Evolutionary conservation across 768 basidiomycete species (phyloP), one percentile per base, ranked within the genome.

Genomic region (Lactifluus subvellereus): DNA sequence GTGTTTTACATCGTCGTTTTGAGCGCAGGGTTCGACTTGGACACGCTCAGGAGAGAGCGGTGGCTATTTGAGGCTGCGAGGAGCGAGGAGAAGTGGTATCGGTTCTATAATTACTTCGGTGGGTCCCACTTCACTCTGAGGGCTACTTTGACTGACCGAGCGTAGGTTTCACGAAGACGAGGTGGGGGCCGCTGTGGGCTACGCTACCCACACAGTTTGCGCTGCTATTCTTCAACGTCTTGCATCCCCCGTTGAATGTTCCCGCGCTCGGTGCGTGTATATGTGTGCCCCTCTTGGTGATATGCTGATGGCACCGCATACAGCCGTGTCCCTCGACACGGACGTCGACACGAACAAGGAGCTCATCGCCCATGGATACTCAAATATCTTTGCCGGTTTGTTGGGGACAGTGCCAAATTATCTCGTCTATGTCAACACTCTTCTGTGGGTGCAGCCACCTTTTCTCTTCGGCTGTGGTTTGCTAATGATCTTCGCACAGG

Each of bases 191-290:
- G 0, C 77, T 99, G 37, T 87, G 88, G 85, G 75, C 82, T 1
- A 95, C 93, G 0, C 75, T 99, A 70, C 95, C 96, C 4, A 98
- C 95, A 1, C 96, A 98, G 71, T 84, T 98, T 62, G 96, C 96
- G 4, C 73, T 99, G 85, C 64, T 93, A 40, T 92, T 93, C 71
- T 92, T 93, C 75, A 92, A 91, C 68, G 80, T 93, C 57, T 71
- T 94, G 49, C 90, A 94, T 70, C 87, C 93, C 45, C 90, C 90
- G 55, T 72, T 94, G 53, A 94, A 97, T 68, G 90, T 97, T 9
- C 95, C 95, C 7, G 91, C 94, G 7, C 77, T 98, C 13, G 87
- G 93, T 84, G 71, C 60, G 82, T 57, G 7, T 57, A 47, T 52
- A 18, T 56, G 14, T 9, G 4, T 38, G 16, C 8, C 1, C 16